Percentiles rank a stretch among this genome's conserved stretches.
Evolutionary conservation across 2,329 filamentous ascomycete genomes (phyloP).

Genomic region (Aspergillus uvarum): DNA sequence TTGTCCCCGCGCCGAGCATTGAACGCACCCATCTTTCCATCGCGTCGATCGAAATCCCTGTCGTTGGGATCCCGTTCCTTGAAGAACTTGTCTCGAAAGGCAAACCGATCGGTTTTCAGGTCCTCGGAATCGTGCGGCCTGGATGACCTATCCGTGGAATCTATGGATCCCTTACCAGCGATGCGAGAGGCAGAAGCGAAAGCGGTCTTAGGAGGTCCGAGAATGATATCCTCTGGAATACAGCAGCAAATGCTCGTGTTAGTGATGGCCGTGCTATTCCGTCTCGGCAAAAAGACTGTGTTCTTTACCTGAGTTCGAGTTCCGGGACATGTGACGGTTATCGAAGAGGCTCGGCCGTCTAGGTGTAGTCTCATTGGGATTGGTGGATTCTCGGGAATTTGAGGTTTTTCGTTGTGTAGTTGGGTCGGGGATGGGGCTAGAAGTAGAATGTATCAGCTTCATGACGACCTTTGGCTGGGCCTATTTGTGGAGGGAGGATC

Average conservation of each 20-base stretch:
- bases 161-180: constrained; percentile 47
- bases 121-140: constrained; percentile 56
- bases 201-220: constrained; percentile 78
- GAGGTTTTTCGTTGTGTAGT: constrained; percentile 40
- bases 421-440: constrained; percentile 45
- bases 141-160: constrained; percentile 45
- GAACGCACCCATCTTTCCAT: constrained; percentile 32
- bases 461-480: constrained; percentile 6
- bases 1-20: constrained; percentile 41
- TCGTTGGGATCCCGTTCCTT: constrained; percentile 39
- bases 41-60: constrained; percentile 39
- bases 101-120: constrained; percentile 61
- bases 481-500: constrained; percentile 1
- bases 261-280: constrained; percentile 13
- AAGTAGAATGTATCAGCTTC: constrained; percentile 24
- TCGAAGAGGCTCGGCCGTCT: constrained; percentile 46
- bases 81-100: constrained; percentile 53
- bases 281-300: not conserved
- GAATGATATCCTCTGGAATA: constrained; percentile 71
- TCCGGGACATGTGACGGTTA: constrained; percentile 47
- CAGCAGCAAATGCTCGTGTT: constrained; percentile 31
- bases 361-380: constrained; percentile 34
- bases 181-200: constrained; percentile 74
- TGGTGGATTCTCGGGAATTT: constrained; percentile 37
- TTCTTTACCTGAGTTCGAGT: constrained; percentile 49